Evolutionary conservation across 2,329 filamentous ascomycete species (phyloP), one percentile per base, ranked within the genome.

Genomic region (Pestalotiopsis sp.): DNA sequence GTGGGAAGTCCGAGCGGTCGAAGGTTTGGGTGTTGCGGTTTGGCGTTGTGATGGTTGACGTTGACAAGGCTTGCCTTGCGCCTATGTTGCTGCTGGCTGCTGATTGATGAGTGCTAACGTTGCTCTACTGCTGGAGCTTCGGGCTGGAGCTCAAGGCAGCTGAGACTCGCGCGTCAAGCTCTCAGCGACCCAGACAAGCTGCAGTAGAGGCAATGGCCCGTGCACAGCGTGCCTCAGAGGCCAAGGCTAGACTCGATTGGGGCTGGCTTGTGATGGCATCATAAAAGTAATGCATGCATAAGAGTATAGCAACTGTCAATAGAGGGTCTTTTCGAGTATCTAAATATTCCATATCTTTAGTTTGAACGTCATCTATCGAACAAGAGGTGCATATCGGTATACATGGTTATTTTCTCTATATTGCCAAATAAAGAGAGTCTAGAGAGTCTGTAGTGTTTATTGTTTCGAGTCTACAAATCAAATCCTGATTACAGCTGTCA

Each of bases 61-160:
- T 66, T 66, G 65, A 52, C 56, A 45, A 66, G 65, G 65, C 65
- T 66, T 66, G 65, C 65, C 65, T 68, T 38, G 62, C 49, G 67
- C 61, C 60, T 49, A 36, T 61, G 57, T 2, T 67, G 64, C 62
- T 66, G 17, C n/a, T 58, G 60, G 65, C 64, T 66, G 59, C 45
- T 57, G 66, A 20, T 57, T 23, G 36, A 59, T n/a, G 27, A 41
- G 31, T 65, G 41, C 38, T 65, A 40, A 40, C 9, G 20, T 40
- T 49, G 61, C 41, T 31, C 61, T 36, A 36, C 49, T 65, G 63
- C 59, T 41, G 57, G 12, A 23, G 27, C 20, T 23, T 59, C 6
- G 14, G 57, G 65, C 65, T 66, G 52, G 49, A 58, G 65, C 61
- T 64, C 61, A 45, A 64, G 61, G 66, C 66, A 67, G 66, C 66